These are phyloP conservation scores for Zopfochytrium polystomum DNA, from an alignment of 371 early-diverging fungal genomes.

Conservation along the genomic window DNA sequence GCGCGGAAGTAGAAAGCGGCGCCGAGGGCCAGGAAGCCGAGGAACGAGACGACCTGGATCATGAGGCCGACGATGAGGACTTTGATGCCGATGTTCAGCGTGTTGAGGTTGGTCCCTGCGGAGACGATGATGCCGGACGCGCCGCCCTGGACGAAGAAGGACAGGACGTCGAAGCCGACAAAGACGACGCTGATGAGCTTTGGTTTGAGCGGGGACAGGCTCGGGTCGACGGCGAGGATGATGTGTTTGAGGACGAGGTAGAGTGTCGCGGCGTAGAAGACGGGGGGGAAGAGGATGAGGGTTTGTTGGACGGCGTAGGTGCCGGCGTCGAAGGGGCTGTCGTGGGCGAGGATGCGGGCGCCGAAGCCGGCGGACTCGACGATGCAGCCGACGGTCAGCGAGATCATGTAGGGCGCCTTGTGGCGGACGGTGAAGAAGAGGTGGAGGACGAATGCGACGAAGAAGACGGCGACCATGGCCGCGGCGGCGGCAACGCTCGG, in stretches of 20 bases:
- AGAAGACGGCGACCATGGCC: neutral
- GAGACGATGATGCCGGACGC: slow-evolving; percentile 1
- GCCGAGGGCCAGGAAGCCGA: neutral
- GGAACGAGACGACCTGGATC: slow-evolving; percentile 3
- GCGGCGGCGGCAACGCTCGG: too few species aligned
- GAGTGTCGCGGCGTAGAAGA: slow-evolving; percentile 5
- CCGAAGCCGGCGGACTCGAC: slow-evolving; percentile 2
- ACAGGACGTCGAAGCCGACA: slow-evolving; percentile 2
- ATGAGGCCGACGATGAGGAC: slow-evolving; percentile 7
- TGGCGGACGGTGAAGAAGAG: neutral
- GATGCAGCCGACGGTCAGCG: neutral
- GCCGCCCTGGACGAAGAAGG: slow-evolving; percentile 2
- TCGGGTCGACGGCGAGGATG: slow-evolving; percentile 4
- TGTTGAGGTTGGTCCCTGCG: neutral
- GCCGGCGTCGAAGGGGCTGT: neutral
- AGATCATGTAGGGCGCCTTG: slow-evolving; percentile 8
- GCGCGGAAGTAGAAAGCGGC: slow-evolving; percentile 9
- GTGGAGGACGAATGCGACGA: slow-evolving; percentile 1
- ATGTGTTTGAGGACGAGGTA: slow-evolving; percentile 10
- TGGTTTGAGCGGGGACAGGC: slow-evolving; percentile 1
- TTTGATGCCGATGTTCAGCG: neutral
- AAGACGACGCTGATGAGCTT: neutral
- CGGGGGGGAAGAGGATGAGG: slow-evolving; percentile 4
- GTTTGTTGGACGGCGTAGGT: slow-evolving; percentile 5
- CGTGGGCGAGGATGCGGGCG: neutral